Base-by-base conservation (phyloP, 352 stramenopile species). In the Thalassiosira livingstoniorum region DNA sequence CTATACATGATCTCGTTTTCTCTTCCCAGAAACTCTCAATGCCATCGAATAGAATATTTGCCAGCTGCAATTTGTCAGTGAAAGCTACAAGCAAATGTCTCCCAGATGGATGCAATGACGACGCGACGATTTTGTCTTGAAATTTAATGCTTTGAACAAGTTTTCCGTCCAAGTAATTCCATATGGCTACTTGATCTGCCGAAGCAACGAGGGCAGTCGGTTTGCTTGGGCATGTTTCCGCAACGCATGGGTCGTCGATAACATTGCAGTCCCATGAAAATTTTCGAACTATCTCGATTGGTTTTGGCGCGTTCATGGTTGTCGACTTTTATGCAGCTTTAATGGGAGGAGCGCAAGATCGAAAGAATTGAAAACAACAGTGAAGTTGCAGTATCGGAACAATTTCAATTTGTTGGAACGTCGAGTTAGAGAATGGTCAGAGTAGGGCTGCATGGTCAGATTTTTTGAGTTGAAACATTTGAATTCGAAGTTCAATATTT, bases 91-190 rank as follows among this genome's bases (percentile, higher is more conserved):
- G 7, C 15, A 75, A 7, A n/a, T 66, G 67, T 2, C 61, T 57
- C n/a, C 67, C 67, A 29, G 67, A 75, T 1, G 67, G 67, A 57
- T 75, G 67, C 21, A 66, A 43, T 7, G 67, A 75, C 29, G 55
- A 18, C 11, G 54, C 57, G 27, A 34, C 67, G 31, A 76, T 51
- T 4, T 29, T 68, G 55, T 68, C 55, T 34, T 35, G 5, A 25
- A 39, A 35, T 45, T 10, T 15, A 51, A 67, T 63, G 10, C n/a
- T 51, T 23, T 61, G 23, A 4, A 7, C 18, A 25, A 76, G 27
- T 57, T 47, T 47, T 21, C 55, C 68, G 11, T 65, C n/a, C 43
- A 63, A 18, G 51, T 45, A 76, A 27, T 76, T 42, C 13, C 15
- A 66, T 35, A 42, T 47, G 1, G 23, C 23, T 3, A 67, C 55